Conservation (phyloP, 2,329 filamentous ascomycete species). For the Clonostachys sp. region DNA sequence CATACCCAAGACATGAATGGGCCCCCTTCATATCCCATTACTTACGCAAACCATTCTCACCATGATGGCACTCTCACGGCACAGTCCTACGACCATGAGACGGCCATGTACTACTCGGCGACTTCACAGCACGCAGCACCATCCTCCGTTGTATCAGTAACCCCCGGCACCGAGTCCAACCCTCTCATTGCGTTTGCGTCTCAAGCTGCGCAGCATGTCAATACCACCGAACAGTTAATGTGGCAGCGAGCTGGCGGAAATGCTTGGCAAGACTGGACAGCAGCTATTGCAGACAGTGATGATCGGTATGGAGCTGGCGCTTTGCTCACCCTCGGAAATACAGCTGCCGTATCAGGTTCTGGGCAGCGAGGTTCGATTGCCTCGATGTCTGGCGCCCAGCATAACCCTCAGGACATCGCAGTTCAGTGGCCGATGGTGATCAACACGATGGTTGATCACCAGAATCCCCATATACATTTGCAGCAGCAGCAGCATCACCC, state of each 20-base stretch:
- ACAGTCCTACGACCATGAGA: slow-evolving; percentile 14
- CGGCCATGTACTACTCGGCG: slow-evolving; percentile 19
- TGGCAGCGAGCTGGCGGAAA: slow-evolving; percentile 29
- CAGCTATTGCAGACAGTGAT: slow-evolving; percentile 42
- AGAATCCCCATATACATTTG: background rate
- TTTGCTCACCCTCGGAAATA: slow-evolving; percentile 38
- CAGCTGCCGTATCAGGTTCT: slow-evolving; percentile 4
- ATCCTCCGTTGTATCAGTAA: slow-evolving; percentile 11
- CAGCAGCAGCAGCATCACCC: background rate
- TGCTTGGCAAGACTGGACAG: slow-evolving; percentile 51
- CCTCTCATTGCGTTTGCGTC: slow-evolving; percentile 32
- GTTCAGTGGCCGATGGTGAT: slow-evolving; percentile 19
- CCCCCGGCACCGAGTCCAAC: slow-evolving; percentile 18
- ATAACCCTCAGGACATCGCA: slow-evolving; percentile 13
- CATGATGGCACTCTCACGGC: slow-evolving; percentile 8
- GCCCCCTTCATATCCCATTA: slow-evolving; percentile 20
- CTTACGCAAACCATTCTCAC: slow-evolving; percentile 20
- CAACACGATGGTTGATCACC: slow-evolving; percentile 15
- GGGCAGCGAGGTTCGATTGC: background rate
- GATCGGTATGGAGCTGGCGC: slow-evolving; percentile 45
- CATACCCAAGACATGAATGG: slow-evolving; percentile 10
- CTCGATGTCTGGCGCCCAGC: background rate
- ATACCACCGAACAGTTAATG: slow-evolving; percentile 19
- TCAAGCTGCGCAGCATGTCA: slow-evolving; percentile 28
- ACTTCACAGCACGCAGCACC: slow-evolving; percentile 10